Percentiles rank a stretch among this genome's conserved stretches.
Evolutionary conservation across 2,329 filamentous ascomycete species (phyloP).

Genomic region (Trichoderma simmonsii): DNA sequence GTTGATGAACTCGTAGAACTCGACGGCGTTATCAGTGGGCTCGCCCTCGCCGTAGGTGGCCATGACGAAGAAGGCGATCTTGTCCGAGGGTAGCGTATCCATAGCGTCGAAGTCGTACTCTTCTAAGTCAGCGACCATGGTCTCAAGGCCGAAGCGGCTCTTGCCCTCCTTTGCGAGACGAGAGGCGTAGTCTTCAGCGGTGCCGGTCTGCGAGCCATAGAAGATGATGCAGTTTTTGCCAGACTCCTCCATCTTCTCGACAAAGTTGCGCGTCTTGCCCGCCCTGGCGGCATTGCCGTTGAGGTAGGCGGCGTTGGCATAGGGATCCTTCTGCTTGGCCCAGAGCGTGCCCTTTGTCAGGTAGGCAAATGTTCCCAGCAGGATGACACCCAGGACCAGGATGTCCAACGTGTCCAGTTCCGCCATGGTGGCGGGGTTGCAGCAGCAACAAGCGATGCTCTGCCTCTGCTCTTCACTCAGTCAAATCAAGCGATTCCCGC

Average conservation of each 20-base stretch:
- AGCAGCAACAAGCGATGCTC: background rate
- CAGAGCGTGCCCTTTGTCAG: slow-evolving; percentile 97
- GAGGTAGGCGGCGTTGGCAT: slow-evolving; percentile 66
- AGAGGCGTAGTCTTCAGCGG: slow-evolving; percentile 96
- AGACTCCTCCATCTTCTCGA: slow-evolving; percentile 93
- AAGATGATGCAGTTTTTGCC: slow-evolving; percentile 98
- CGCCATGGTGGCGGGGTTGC: slow-evolving; percentile 64
- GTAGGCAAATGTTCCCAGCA: slow-evolving; percentile 87
- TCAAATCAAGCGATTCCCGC: background rate
- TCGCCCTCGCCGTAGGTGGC: slow-evolving; percentile 98
- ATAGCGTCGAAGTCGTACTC: slow-evolving; percentile 97
- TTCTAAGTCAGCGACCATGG: slow-evolving; percentile 96
- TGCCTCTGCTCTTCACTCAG: background rate
- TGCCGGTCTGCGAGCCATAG: slow-evolving; percentile 97
- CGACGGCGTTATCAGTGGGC: slow-evolving; percentile 96
- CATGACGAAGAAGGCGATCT: slow-evolving; percentile 90
- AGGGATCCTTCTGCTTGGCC: slow-evolving; percentile 85
- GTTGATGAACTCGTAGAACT: slow-evolving; percentile 96
- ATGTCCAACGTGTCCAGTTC: slow-evolving; percentile 96
- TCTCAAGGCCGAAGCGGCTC: slow-evolving; percentile 92
- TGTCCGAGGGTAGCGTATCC: slow-evolving; percentile 82
- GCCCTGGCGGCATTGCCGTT: slow-evolving; percentile 68
- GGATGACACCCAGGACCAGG: slow-evolving; percentile 79
- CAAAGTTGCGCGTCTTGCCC: slow-evolving; percentile 83
- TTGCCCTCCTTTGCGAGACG: slow-evolving; percentile 95